Evolutionary conservation across 176 grass and related monocot species (phyloP), one percentile per base, ranked within the genome.

Genomic region (Phoenix roebelenii): DNA sequence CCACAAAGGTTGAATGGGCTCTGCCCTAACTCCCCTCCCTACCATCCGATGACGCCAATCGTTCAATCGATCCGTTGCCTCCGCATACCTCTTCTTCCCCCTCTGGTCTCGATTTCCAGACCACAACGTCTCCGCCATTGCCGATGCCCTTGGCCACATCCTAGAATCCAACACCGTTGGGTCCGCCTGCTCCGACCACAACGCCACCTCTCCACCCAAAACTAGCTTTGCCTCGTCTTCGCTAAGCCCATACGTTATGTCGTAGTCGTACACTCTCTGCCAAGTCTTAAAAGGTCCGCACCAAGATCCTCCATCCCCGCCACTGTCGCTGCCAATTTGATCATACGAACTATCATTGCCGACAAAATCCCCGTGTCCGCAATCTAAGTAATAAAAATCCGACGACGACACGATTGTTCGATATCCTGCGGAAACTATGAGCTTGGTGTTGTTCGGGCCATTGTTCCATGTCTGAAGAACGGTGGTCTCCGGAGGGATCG

Each of bases 381-480:
- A 97, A 77, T 97, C 92, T 16, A 97, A 74, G 71, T 97, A 97
- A 75, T 97, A 97, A 77, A 90, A 97, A 17, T 85, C 56, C 71
- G 62, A 76, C 14, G 92, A 97, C 7, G 92, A 97, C 0, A 97
- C 92, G 66, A 97, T 80, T 14, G 52, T 87, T 35, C 83, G 86
- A 61, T 90, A 97, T 0, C 92, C 87, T 0, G 92, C 92, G 5
- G 76, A 58, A 1, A 83, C 84, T 25, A 97, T 62, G 24, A 78
- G 77, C 76, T 97, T 97, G 15, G 92, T 97, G 87, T 97, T 97
- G 19, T 70, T 75, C 1, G 92, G 71, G 0, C 92, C 83, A 65
- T 91, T 83, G 72, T 97, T 97, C 92, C 92, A 97, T 25, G 92
- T 91, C 82, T 91, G 92, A 23, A 97, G 83, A 60, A 97, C 76